Evolutionary conservation across 2,329 filamentous ascomycete species (phyloP).

Genomic region (Tetracladium maxilliforme): DNA sequence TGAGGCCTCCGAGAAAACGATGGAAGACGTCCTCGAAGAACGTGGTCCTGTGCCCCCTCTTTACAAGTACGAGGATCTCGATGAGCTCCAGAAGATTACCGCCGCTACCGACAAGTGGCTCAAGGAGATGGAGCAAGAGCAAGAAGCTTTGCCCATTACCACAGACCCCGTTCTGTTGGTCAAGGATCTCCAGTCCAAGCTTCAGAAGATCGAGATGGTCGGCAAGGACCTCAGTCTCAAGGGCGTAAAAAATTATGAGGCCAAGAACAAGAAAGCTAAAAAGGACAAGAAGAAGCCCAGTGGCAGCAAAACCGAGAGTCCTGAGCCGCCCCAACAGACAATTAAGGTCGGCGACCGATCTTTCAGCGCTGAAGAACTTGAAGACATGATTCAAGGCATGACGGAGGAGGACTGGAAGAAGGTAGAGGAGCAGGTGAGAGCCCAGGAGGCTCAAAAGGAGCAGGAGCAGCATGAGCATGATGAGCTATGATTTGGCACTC

Average conservation of each 20-base stretch:
- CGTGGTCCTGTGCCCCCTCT: slow-evolving; percentile 42
- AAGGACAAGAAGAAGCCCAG: slow-evolving; percentile 28
- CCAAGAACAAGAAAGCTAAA: slow-evolving; percentile 19
- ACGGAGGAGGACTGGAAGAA: too few species aligned
- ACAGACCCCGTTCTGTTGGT: slow-evolving; percentile 63
- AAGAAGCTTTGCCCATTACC: slow-evolving; percentile 52
- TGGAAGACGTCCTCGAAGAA: slow-evolving; percentile 20
- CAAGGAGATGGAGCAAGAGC: slow-evolving; percentile 51
- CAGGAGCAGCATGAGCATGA: too few species aligned
- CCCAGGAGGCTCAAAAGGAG: too few species aligned
- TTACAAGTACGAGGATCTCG: slow-evolving; percentile 62
- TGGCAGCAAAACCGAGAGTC: too few species aligned
- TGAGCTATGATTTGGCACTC: too few species aligned
- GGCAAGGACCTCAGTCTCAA: slow-evolving; percentile 58
- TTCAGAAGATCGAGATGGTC: slow-evolving; percentile 56
- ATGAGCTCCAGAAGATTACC: slow-evolving; percentile 45
- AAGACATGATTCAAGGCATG: too few species aligned
- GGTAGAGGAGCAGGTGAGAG: too few species aligned
- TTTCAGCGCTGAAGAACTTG: too few species aligned
- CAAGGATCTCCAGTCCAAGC: slow-evolving; percentile 56
- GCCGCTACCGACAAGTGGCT: slow-evolving; percentile 60
- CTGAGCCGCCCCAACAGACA: too few species aligned
- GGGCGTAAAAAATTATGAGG: slow-evolving; percentile 39
- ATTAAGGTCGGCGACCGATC: too few species aligned
- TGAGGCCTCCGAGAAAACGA: slow-evolving; percentile 25